phyloP scores from a whole-genome alignment of 805 yeast genomes.

The Yamadazyma ubonensis region DNA sequence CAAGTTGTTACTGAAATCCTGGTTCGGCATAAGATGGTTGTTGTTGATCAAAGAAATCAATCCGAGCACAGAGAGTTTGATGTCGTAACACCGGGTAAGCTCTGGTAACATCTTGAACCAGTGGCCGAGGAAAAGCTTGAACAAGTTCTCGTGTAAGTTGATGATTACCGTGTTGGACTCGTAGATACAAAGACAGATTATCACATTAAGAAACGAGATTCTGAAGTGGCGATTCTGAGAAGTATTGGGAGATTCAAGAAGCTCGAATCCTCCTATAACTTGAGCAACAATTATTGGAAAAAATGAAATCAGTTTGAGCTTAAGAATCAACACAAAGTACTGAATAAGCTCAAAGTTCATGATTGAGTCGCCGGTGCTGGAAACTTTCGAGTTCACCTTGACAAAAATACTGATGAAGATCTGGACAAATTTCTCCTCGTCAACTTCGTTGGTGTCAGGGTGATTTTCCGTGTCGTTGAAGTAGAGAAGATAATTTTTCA shows the following conservation, averaged over 20 bases:
- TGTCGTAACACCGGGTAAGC: slow-evolving; percentile 72
- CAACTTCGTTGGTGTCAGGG: slow-evolving; percentile 28
- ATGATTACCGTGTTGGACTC: slow-evolving; percentile 55
- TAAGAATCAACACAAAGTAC: slow-evolving; percentile 59
- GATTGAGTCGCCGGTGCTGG: slow-evolving; percentile 55
- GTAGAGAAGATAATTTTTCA: slow-evolving; percentile 69
- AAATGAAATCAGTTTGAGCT: slow-evolving; percentile 20
- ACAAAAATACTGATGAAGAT: slow-evolving; percentile 39
- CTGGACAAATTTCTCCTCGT: slow-evolving; percentile 37
- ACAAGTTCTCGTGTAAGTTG: slow-evolving; percentile 41
- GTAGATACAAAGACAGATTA: slow-evolving; percentile 63
- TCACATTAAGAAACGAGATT: slow-evolving; percentile 56
- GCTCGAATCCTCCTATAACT: slow-evolving; percentile 3
- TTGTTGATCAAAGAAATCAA: slow-evolving; percentile 46
- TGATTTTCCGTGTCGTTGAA: neutral
- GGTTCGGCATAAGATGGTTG: slow-evolving; percentile 18
- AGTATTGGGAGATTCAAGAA: slow-evolving; percentile 29
- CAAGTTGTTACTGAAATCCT: slow-evolving; percentile 13
- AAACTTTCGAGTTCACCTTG: slow-evolving; percentile 48
- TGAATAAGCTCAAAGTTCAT: slow-evolving; percentile 64
- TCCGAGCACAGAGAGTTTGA: slow-evolving; percentile 73
- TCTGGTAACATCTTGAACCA: slow-evolving; percentile 65
- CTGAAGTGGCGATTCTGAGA: slow-evolving; percentile 37
- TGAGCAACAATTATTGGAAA: slow-evolving; percentile 8
- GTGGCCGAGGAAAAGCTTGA: slow-evolving; percentile 49